Evolutionary conservation across 768 basidiomycete genomes (phyloP).

Genomic region (Termitomyces sp.): DNA sequence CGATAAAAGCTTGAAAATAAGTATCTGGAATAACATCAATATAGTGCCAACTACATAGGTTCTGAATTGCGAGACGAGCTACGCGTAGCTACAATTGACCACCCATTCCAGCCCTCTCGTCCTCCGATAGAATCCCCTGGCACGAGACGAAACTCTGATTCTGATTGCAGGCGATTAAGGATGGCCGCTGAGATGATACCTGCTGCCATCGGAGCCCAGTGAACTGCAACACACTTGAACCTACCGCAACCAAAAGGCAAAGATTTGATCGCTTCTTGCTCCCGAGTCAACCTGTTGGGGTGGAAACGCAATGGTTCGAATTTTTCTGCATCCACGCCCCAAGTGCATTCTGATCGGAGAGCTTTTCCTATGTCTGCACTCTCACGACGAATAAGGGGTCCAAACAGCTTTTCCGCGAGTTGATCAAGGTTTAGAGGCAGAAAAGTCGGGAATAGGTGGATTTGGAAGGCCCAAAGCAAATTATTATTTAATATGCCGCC

Average conservation of each 20-base stretch:
- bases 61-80: neutral
- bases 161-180: constrained; percentile 26
- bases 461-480: constrained; percentile 14
- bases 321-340: constrained; percentile 24
- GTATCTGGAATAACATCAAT: neutral
- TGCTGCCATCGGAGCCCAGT: constrained; percentile 48
- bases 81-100: constrained; percentile 19
- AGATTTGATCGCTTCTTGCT: constrained; percentile 14
- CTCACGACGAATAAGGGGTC: constrained; percentile 15
- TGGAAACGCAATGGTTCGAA: constrained; percentile 41
- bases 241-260: constrained; percentile 46
- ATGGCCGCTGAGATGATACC: constrained; percentile 41
- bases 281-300: constrained; percentile 11
- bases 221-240: constrained; percentile 39
- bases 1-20: neutral
- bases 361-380: constrained; percentile 30
- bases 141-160: constrained; percentile 19
- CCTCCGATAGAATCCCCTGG: constrained; percentile 26
- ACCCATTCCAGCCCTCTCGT: constrained; percentile 40
- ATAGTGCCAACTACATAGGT: neutral
- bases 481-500: too few relatives aligned
- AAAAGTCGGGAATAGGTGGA: neutral
- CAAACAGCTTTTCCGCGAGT: neutral
- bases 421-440: neutral
- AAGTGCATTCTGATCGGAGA: constrained; percentile 27